These are phyloP conservation scores for Pseudogymnoascus sp. DNA, from an alignment of 2,329 filamentous ascomycete genomes.

Conservation along the genomic window DNA sequence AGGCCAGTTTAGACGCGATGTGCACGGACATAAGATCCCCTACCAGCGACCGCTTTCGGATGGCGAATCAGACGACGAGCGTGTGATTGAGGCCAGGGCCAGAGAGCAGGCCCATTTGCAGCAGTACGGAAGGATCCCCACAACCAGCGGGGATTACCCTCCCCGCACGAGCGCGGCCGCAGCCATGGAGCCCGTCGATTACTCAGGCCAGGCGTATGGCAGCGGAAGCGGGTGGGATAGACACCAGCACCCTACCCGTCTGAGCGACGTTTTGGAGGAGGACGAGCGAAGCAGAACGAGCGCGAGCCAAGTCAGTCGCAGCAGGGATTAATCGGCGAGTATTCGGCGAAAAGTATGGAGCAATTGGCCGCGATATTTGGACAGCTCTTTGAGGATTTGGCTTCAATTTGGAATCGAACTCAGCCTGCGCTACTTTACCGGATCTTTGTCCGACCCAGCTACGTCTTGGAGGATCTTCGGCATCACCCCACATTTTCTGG, in stretches of 20 bases:
- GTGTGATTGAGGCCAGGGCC: slow-evolving; percentile 32
- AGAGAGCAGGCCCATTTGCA: slow-evolving; percentile 22
- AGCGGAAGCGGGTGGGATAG: slow-evolving; percentile 66
- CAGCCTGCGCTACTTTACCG: not conserved
- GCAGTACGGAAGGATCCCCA: slow-evolving; percentile 20
- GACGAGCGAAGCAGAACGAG: slow-evolving; percentile 74
- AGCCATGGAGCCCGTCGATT: slow-evolving; percentile 42
- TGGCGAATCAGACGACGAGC: slow-evolving; percentile 49
- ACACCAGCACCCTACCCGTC: slow-evolving; percentile 79
- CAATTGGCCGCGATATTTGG: not conserved
- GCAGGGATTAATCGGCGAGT: slow-evolving; percentile 7
- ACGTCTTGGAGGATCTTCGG: not conserved
- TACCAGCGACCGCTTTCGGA: slow-evolving; percentile 42
- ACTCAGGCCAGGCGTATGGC: slow-evolving; percentile 60
- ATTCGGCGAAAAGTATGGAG: not conserved
- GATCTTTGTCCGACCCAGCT: not conserved
- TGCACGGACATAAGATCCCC: slow-evolving; percentile 51
- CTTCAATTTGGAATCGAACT: not conserved
- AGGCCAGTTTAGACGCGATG: slow-evolving; percentile 55
- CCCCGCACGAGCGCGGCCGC: slow-evolving; percentile 17
- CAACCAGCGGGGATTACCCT: slow-evolving; percentile 22
- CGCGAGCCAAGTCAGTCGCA: slow-evolving; percentile 28
- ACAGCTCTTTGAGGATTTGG: not conserved
- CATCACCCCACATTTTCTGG: slow-evolving; percentile 1
- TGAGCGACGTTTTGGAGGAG: slow-evolving; percentile 84